Base-by-base conservation (phyloP, 2,329 filamentous ascomycete species). In the Phialophora verrucosa region DNA sequence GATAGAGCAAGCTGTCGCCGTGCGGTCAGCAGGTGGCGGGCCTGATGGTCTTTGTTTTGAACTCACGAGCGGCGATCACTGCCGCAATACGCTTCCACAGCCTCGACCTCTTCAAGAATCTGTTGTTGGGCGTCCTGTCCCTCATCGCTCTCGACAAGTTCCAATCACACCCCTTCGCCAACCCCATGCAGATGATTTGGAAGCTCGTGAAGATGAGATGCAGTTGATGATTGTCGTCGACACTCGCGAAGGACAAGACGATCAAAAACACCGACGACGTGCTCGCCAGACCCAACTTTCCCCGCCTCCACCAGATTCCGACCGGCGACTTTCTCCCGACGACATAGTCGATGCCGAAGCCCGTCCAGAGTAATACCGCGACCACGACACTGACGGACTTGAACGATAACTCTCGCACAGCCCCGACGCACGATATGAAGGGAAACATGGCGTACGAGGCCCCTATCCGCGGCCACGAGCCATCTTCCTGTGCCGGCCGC, bases 181-280 rank as follows among this genome's bases (percentile, higher is more conserved):
- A n/a, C 14, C 23, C 62, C 55, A 64, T 59, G 55, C 38, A 59
- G 20, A 59, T 14, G 31, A 64, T 64, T 38, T 64, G 62, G 31
- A 64, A 59, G 23, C 62, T 59, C 20, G 62, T 59, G 27, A 59
- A 59, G 29, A 59, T 64, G 44, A 64, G 62, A 53, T 64, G 62
- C 31, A 51, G 10, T 17, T 64, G 38, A 11, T 53, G 62, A 14
- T 64, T 27, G 20, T 14, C 29, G 23, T 64, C 54, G n/a, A 53
- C 55, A 27, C 47, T 63, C 3, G 54, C n/a, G n/a, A 50, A 63
- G 4, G 53, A 58, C 54, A 63, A 50, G 29, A 29, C 61, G 32
- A 63, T 58, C 51, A 63, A 14, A 20, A 63, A 63, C 12, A 58
- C 38, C 20, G 32, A 38, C 4, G 61, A 63, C 20, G 58, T 42